These are phyloP conservation scores for Thalia dealbata DNA, from an alignment of 176 grass and related monocot genomes.

Conservation along the genomic window DNA sequence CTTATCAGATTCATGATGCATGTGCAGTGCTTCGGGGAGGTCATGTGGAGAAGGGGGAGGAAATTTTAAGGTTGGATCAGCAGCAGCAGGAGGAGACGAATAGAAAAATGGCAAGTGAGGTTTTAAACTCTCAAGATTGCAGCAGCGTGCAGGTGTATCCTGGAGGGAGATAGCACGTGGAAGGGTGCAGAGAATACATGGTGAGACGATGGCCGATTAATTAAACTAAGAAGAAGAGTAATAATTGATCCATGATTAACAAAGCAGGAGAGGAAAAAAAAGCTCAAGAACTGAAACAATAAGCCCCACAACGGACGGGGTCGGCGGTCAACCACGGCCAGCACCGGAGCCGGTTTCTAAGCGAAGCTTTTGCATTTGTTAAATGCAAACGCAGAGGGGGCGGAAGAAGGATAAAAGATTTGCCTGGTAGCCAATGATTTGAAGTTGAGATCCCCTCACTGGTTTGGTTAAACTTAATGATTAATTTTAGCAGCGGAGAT, in stretches of 20 bases:
- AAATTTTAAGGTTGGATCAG: neutral
- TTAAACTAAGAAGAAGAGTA: neutral
- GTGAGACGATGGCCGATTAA: neutral
- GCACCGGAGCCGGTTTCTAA: neutral
- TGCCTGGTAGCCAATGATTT: neutral
- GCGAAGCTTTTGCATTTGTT: neutral
- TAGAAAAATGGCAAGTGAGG: conserved; percentile 4
- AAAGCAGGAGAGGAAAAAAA: too few species aligned
- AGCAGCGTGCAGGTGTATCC: too few species aligned
- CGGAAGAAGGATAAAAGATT: neutral
- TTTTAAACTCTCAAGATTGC: neutral
- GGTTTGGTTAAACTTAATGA: neutral
- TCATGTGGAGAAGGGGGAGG: neutral
- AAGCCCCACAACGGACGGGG: neutral
- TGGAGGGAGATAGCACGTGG: neutral
- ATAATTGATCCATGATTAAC: too few species aligned
- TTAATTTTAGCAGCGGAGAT: too few species aligned
- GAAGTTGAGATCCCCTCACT: neutral
- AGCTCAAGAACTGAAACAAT: too few species aligned
- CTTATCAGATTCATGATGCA: neutral
- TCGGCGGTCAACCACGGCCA: neutral
- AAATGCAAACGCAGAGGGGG: neutral
- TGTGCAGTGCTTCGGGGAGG: neutral
- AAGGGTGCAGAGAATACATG: neutral
- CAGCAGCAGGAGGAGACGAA: too few species aligned